Conservation (phyloP, 768 basidiomycete genomes). For the Mycena amicta region DNA sequence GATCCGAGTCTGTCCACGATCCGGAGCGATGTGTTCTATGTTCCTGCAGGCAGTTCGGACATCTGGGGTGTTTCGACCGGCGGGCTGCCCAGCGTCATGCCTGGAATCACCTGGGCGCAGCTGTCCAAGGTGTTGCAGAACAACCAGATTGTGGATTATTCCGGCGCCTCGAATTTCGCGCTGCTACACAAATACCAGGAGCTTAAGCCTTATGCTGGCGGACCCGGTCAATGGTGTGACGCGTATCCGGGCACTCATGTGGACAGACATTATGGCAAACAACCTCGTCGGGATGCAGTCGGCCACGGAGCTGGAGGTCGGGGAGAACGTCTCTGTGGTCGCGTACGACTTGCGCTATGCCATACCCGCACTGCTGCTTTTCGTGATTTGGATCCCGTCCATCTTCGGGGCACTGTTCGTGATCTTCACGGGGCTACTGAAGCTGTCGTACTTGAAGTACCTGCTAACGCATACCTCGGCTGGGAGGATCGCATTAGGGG, state of each 20-base stretch:
- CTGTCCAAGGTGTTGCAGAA: neutral
- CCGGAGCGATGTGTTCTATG: conserved; percentile 19
- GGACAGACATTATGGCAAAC: conserved; percentile 25
- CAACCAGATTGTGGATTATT: conserved; percentile 4
- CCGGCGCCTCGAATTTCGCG: conserved; percentile 15
- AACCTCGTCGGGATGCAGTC: conserved; percentile 17
- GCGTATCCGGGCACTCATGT: conserved; percentile 20
- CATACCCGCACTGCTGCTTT: conserved; percentile 18
- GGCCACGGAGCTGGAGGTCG: conserved; percentile 5
- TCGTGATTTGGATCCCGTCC: conserved; percentile 16
- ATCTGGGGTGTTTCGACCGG: conserved; percentile 4
- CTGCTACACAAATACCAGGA: conserved; percentile 15
- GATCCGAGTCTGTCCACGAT: conserved; percentile 9
- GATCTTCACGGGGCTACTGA: conserved; percentile 11
- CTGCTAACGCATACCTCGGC: conserved; percentile 24
- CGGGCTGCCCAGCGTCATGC: conserved; percentile 3
- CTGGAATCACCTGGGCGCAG: conserved; percentile 12
- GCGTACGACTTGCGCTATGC: conserved; percentile 19
- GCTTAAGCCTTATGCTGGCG: conserved; percentile 16
- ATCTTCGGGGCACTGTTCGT: conserved; percentile 11
- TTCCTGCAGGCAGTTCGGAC: conserved; percentile 19
- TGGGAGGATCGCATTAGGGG: conserved; percentile 16
- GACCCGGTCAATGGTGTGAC: conserved; percentile 17
- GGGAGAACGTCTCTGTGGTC: conserved; percentile 5
- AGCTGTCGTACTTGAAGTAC: conserved; percentile 13